Percentiles rank a stretch among this genome's conserved stretches.
Evolutionary conservation across 139 green algal species (phyloP).

Genomic region (Trebouxia sp.): DNA sequence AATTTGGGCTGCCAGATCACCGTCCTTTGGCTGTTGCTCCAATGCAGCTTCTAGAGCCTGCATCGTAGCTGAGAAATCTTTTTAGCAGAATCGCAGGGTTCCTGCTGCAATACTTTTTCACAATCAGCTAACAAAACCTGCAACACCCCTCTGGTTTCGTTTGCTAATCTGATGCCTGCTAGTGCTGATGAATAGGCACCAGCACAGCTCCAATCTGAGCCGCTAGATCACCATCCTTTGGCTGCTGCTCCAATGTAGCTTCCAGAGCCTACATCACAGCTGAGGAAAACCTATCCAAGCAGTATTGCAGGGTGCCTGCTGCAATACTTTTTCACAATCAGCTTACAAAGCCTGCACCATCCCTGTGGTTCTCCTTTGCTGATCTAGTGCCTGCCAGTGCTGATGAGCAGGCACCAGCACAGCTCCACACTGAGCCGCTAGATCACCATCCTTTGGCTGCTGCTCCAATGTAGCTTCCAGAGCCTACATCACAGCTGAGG

Average conservation of each 20-base stretch:
- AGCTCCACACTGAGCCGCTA: slow-evolving; percentile 43
- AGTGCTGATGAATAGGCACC: slow-evolving; percentile 74
- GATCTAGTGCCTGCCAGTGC: slow-evolving; percentile 72
- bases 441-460: slow-evolving; percentile 50
- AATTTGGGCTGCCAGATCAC: slow-evolving; percentile 40
- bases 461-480: slow-evolving; percentile 64
- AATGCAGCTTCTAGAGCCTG: slow-evolving; percentile 64
- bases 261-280: slow-evolving; percentile 57
- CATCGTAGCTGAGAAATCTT: slow-evolving; percentile 25
- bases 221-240: slow-evolving; percentile 43
- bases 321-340: no score
- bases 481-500: slow-evolving; percentile 36
- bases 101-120: no score
- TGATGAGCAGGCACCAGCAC: slow-evolving; percentile 73
- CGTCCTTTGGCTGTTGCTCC: slow-evolving; percentile 53
- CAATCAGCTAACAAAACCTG: no score
- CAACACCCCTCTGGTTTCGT: no score
- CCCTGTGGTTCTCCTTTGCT: no score
- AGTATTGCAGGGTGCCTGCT: no score
- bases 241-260: slow-evolving; percentile 52
- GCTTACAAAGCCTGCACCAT: no score
- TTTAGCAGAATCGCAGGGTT: no score
- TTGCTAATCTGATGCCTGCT: slow-evolving; percentile 70
- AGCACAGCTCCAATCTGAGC: slow-evolving; percentile 50
- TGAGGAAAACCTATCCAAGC: neutral